Base-by-base conservation (phyloP, 768 basidiomycete genomes). In the Termitomyces heimii region DNA sequence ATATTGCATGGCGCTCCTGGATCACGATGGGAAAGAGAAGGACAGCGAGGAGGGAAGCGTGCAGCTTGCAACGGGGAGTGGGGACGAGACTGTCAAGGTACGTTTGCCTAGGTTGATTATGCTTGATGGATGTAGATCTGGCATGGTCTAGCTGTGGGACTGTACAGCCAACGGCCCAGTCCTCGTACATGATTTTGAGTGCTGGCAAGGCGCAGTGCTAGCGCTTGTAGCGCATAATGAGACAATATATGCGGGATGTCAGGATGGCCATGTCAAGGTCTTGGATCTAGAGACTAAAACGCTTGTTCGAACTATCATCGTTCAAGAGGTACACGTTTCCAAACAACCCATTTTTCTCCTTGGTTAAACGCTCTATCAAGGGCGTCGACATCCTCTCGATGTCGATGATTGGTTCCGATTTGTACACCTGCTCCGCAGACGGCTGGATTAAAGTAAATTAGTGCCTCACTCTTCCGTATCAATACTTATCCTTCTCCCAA, bases 241-340 rank as follows among this genome's bases (percentile, higher is more conserved):
- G 20, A 90, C 92, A 1, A 77, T 98, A 22, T 97, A 88, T 65
- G 96, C 92, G 7, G 96, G 94, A 0, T 90, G 94, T 63, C 96
- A 98, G 71, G 94, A 93, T 60, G 96, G 96, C 3, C 86, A 89
- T 63, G 91, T 98, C 63, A 88, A 89, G 61, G 86, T 98, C 5
- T 83, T 92, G 72, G 95, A 98, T 68, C 72, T 97, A 8, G 94
- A 95, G 67, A 96, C 94, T 0, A 86, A 84, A 61, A 92, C 93
- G 0, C 75, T 91, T 37, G 85, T 98, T 28, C 76, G 96, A 50
- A 92, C 86, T 0, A 88, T 98, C 55, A 87, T 94, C 18, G 87
- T 91, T 1, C 86, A 92, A 62, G 89, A 94, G 75, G 89, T 89
- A 47, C 16, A 75, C 54, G 16, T 20, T 26, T 31, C 54, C 44